These are phyloP conservation scores for Cladosporium sp. DNA, from an alignment of 2,329 filamentous ascomycete genomes.

Conservation along the genomic window DNA sequence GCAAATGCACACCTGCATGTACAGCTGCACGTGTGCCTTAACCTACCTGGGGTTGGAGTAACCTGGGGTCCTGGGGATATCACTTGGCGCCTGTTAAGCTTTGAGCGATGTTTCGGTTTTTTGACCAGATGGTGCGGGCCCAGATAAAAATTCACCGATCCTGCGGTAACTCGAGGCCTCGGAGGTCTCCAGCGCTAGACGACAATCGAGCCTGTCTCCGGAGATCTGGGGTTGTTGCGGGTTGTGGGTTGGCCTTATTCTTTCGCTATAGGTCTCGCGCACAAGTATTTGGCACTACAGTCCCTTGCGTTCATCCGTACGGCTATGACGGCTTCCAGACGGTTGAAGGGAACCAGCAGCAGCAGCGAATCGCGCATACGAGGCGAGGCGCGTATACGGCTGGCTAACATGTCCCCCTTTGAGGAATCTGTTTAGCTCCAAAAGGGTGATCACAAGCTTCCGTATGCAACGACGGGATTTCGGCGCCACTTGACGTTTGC, in stretches of 20 bases:
- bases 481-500: conserved; percentile 1
- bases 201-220: background rate
- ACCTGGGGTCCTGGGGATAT: background rate
- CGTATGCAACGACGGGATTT: background rate
- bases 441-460: background rate
- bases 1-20: background rate
- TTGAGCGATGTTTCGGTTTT: background rate
- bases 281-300: background rate
- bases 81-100: background rate
- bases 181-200: background rate
- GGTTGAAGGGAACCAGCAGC: background rate
- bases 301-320: background rate
- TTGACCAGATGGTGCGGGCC: background rate
- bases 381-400: background rate
- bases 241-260: background rate
- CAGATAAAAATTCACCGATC: background rate
- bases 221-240: background rate
- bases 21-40: background rate
- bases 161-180: background rate
- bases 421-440: background rate
- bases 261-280: background rate
- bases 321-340: background rate
- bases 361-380: background rate
- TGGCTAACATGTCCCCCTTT: background rate
- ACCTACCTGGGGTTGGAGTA: background rate